phyloP scores from a whole-genome alignment of 441 rosid genomes.

The Daphne laureola region DNA sequence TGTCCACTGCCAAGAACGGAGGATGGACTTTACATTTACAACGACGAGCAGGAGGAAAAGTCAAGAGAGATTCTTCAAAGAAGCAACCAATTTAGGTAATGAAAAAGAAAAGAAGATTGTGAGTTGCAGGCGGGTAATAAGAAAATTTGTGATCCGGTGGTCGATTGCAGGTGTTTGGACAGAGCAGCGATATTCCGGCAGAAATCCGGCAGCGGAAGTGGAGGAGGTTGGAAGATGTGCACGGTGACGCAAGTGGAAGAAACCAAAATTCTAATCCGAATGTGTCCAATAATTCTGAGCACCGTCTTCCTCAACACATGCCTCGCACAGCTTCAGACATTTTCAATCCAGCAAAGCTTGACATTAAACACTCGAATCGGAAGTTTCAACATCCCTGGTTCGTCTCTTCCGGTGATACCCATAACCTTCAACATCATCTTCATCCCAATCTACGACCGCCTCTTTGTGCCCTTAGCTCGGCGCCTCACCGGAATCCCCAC shows the following conservation, averaged over 20 bases:
- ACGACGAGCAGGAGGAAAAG: constrained; percentile 23
- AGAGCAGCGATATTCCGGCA: constrained; percentile 34
- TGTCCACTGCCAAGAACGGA: constrained; percentile 33
- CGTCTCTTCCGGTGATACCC: constrained; percentile 55
- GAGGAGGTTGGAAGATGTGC: constrained; percentile 16
- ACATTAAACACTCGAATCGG: constrained; percentile 39
- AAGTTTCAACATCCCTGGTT: constrained; percentile 40
- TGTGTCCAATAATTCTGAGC: constrained; percentile 29
- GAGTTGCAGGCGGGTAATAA: too few species aligned
- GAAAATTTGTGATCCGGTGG: too few species aligned
- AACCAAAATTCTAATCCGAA: constrained; percentile 12
- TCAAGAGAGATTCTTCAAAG: constrained; percentile 31
- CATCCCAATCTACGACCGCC: constrained; percentile 37
- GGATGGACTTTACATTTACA: constrained; percentile 33
- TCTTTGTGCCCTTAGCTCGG: constrained; percentile 37
- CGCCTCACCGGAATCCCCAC: constrained; percentile 47
- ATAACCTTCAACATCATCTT: constrained; percentile 39
- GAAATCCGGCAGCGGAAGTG: constrained; percentile 9
- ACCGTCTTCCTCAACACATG: constrained; percentile 66
- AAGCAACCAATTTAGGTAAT: constrained; percentile 44
- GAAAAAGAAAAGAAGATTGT: too few species aligned
- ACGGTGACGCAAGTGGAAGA: constrained; percentile 16
- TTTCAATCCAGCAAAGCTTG: constrained; percentile 52
- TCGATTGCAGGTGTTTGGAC: constrained; percentile 24
- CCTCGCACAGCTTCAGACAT: constrained; percentile 62